Evolutionary conservation across 164 flowering plant species (phyloP).

Genomic region (Chloranthus sessilifolius): DNA sequence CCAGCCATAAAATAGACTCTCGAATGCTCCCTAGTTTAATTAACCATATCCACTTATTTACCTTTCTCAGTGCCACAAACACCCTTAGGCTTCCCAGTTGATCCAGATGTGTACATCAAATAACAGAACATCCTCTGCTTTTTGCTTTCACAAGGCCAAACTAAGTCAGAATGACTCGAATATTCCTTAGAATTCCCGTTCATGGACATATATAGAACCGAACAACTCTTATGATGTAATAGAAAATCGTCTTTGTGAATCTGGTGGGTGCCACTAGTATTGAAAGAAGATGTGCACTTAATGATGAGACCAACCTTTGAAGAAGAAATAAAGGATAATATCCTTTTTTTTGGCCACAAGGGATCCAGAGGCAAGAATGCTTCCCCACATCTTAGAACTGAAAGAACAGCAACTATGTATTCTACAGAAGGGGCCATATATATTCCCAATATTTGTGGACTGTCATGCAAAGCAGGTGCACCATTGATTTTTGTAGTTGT

Average conservation of each 20-base stretch:
- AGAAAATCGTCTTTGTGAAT: constrained; percentile 44
- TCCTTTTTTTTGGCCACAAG: constrained; percentile 71
- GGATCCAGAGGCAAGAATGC: constrained; percentile 91
- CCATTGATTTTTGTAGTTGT: not conserved
- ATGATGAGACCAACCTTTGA: constrained; percentile 51
- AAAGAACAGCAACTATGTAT: constrained; percentile 70
- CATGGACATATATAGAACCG: constrained; percentile 42
- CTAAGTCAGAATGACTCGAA: constrained; percentile 7
- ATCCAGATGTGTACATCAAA: constrained; percentile 91
- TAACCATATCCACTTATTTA: too few relatives aligned
- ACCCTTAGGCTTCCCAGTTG: constrained; percentile 91
- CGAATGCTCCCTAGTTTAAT: too few relatives aligned
- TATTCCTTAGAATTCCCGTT: constrained; percentile 19
- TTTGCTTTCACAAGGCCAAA: constrained; percentile 59
- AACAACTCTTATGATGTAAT: constrained; percentile 21
- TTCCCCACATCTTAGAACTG: constrained; percentile 72
- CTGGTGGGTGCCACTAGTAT: constrained; percentile 10
- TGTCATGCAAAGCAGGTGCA: not conserved
- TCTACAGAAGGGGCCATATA: constrained; percentile 74
- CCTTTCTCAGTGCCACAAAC: constrained; percentile 92
- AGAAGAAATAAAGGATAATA: constrained; percentile 47
- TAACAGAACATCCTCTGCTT: constrained; percentile 54
- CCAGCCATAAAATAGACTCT: too few relatives aligned
- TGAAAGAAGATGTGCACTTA: constrained; percentile 24
- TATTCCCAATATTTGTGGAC: constrained; percentile 55